Base-by-base conservation (phyloP, 768 basidiomycete species). In the Trametopsis cervina region DNA sequence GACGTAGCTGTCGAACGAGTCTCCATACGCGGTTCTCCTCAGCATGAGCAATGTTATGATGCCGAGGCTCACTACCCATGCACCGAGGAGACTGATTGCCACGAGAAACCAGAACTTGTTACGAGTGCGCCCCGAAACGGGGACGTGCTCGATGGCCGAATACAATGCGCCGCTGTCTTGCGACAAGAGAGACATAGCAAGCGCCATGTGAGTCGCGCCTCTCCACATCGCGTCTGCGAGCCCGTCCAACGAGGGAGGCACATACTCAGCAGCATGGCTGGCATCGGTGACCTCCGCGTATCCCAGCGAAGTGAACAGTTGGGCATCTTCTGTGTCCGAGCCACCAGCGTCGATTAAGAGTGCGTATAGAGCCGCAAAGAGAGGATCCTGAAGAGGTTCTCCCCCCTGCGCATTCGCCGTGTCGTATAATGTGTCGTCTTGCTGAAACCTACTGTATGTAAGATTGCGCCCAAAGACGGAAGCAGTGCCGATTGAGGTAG, bases 331-430 rank as follows among this genome's bases (percentile, higher is more conserved):
- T 4, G 17, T 13, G 4, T 45, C 44, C 12, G 22, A n/a, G 3
- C 25, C 29, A 18, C 23, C 15, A 4, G 3, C 26, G 25, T 17
- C 17, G 27, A 26, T 33, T 9, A 17, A 1, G 35, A 50, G 42
- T 17, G 36, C 20, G 6, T 51, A 56, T 11, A 54, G 9, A 10
- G 55, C 24, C 4, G 54, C 48, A 18, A 37, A 44, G 40, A 55
- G 46, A 27, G 56, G 56, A 18, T 51, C 45, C 9, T 45, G 49
- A 20, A 60, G 52, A 44, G 63, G 35, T 35, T 57, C 55, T 18
- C 52, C 55, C 6, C 33, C 55, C 23, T 57, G n/a, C n/a, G n/a
- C n/a, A n/a, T n/a, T 41, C 9, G 47, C 53, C 9, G 37, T 12
- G 22, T 40, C 35, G 48, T 52, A 53, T 35, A 56, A 22, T 7